Evolutionary conservation across 352 stramenopile species (phyloP), one percentile per base, ranked within the genome.

Genomic region (Globisporangium orthogonon): DNA sequence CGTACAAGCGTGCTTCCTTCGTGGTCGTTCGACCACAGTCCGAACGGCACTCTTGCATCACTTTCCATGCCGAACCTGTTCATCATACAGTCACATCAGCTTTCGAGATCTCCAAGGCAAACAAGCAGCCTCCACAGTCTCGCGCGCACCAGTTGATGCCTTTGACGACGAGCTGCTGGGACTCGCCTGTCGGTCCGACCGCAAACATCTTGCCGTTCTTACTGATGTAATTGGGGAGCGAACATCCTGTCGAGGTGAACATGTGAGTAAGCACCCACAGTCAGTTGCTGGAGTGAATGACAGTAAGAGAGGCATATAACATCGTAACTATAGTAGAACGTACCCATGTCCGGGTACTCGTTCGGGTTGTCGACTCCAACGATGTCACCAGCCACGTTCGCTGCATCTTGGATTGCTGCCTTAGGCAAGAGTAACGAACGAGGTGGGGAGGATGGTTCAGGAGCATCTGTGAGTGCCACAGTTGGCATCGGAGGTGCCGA

Each of bases 1-100:
- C 66, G 14, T 56, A 81, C 72, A 18, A 70, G 71, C 0, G 73
- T 87, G 10, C 67, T 87, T 48, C 77, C 80, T 47, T 86, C 86
- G 33, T 74, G 29, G 14, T 64, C 63, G 53, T 85, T 88, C 46
- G 80, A 72, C 72, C 78, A 87, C 3, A 91, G 63, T 23, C 78
- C 80, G 46, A 88, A 73, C 2, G 76, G 78, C 5, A 83, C 73
- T 13, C 68, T 66, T 28, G 71, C 56, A 29, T 71, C 69, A 4
- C 50, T 63, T 43, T 65, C 58, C 58, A 65, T 65, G 37, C 58
- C 58, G n/a, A 65, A 50, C 54, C 54, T 59, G 18, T 30, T 35
- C 28, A 13, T 7, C 11, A 39, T 18, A 39, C 15, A 29, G 35
- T 2, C 35, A 11, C 35, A 37, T 40, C 39, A 43, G 47, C 13